Evolutionary conservation across 371 early-diverging fungal species (phyloP), one percentile per base, ranked within the genome.

Genomic region (Zopfochytrium polystomum): DNA sequence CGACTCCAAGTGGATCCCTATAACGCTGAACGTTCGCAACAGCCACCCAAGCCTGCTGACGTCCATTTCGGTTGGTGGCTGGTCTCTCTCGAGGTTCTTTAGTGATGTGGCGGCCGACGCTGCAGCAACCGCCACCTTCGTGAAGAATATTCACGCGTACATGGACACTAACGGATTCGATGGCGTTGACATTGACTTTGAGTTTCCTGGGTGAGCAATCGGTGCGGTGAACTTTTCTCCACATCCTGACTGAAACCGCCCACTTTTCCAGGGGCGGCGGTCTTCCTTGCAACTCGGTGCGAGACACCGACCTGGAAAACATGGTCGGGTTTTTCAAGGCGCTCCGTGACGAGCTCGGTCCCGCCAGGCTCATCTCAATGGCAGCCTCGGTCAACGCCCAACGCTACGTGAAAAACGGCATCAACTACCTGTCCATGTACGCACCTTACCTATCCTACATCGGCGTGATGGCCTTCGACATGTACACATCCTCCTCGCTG

Each of bases 351-450:
- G 79, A 82, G 1, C 61, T 88, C 60, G 86, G 87, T 58, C 35
- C 66, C 3, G 66, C 77, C n/a, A 88, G 85, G 59, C 76, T 81
- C 7, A 80, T 91, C 33, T 85, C 88, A 1, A 64, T 87, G 69
- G 90, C 89, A 1, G 85, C 85, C 0, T 79, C 84, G 25, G 85
- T 85, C 22, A 72, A 80, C 52, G 87, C 87, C 1, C 86, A 83
- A 58, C 75, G 75, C 5, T 76, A 65, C 26, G 20, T 66, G 0
- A 74, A 80, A 30, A 82, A 79, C 2, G 60, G 58, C 3, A 68
- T 83, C 75, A 72, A 60, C 25, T 85, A 87, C 59, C 75, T 87
- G 0, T 64, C 72, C 2, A 78, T 71, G 35, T 87, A 72, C 62
- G 87, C 81, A 7, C 80, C 80, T 31, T 81, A 75, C 63, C 77